Base-by-base conservation (phyloP, 1,139 yeast species). In the Pneumocystis carinii region DNA sequence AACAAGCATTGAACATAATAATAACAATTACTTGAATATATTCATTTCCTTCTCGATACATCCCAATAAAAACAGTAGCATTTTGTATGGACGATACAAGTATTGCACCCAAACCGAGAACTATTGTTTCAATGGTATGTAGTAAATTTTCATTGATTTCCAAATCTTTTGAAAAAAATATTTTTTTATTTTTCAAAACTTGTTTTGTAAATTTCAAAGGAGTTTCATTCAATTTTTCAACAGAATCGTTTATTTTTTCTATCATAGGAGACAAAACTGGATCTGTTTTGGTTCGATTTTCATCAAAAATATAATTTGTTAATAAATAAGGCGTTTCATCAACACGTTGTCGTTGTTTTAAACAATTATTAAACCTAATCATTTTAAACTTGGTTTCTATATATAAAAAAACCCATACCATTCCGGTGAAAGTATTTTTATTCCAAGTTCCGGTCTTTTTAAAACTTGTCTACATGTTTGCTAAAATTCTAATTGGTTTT, bases 361-460 rank as follows among this genome's bases (percentile, higher is more conserved):
- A 76, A 69, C 92, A 85, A 66, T 83, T 87, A 66, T 85, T 83
- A 39, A 77, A 68, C 78, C 64, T 62, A 38, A 59, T n/a, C 15
- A 10, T 24, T 17, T 17, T 48, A 48, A 38, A 35, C 15, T 59
- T 19, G 4, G 17, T 19, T 32, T 19, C 4, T 17, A 2, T 84
- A 71, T 5, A 32, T 57, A 24, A 36, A 1, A 37, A 19, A 14
- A 3, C 1, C 17, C 61, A 17, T 55, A 62, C 94, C 97, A 90
- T 38, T 81, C 81, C 0, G 96, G 95, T 14, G 80, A 75, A 1
- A 90, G 92, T 7, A 87, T 78, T 65, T 82, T 80, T 58, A 88
- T 64, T 6, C 59, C 61, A 15, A 42, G 53, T 7, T 65, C 42
- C n/a, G 69, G 65, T 17, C 68, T 64, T 19, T 42, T 59, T 19